phyloP scores from a whole-genome alignment of 2,329 filamentous ascomycete genomes.

The Epichloe brachyelytri region DNA sequence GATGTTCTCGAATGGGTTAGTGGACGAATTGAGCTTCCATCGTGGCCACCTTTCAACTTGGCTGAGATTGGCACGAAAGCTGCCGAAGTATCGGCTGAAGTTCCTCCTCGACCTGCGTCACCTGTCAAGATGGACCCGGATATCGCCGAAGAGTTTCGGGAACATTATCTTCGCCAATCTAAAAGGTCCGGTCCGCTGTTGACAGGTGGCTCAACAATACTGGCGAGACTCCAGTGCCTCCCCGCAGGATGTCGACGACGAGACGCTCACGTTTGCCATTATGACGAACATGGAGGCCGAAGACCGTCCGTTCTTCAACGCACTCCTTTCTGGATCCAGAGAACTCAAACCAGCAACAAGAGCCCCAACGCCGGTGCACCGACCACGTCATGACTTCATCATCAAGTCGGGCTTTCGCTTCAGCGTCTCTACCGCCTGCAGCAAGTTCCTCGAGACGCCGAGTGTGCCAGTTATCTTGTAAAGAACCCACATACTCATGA shows the following conservation, averaged over 20 bases:
- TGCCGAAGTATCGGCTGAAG: conserved; percentile 47
- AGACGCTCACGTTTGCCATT: conserved; percentile 87
- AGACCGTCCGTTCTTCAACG: conserved; percentile 70
- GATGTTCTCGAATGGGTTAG: conserved; percentile 90
- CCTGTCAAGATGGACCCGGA: conserved; percentile 77
- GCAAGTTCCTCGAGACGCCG: conserved; percentile 66
- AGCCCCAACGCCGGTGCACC: conserved; percentile 56
- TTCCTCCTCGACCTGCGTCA: conserved; percentile 42
- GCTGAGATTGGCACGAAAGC: conserved; percentile 48
- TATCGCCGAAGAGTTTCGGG: conserved; percentile 83
- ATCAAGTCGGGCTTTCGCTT: conserved; percentile 61
- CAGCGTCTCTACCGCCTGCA: conserved; percentile 73
- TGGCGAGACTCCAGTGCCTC: conserved; percentile 57
- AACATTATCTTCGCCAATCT: conserved; percentile 83
- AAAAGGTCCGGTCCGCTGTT: conserved; percentile 87
- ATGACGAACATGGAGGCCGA: conserved; percentile 69
- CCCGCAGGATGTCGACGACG: conserved; percentile 88
- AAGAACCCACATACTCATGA: conserved; percentile 74
- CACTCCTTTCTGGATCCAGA: conserved; percentile 52
- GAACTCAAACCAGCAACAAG: conserved; percentile 43
- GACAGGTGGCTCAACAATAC: conserved; percentile 82
- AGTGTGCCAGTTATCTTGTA: conserved; percentile 74
- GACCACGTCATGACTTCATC: conserved; percentile 59
- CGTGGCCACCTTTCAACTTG: conserved; percentile 80
- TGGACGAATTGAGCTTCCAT: conserved; percentile 71